Evolutionary conservation across 345 rosid species (phyloP).

Genomic region (Capsella bursapastoris): DNA sequence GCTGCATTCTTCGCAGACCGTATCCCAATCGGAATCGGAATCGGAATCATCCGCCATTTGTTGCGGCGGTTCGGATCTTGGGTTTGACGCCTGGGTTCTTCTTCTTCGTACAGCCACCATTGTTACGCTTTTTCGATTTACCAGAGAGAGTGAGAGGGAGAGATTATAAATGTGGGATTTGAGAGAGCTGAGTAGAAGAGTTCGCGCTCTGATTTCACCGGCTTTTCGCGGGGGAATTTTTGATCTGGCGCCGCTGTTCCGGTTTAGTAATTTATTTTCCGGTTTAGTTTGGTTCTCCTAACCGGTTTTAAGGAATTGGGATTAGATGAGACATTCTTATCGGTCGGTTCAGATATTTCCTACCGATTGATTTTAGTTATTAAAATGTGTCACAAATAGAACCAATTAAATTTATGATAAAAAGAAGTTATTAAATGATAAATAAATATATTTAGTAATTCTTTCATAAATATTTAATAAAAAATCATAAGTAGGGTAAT

Average conservation of each 20-base stretch:
- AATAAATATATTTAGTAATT: too few relatives aligned
- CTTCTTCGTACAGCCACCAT: conserved; percentile 45
- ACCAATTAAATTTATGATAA: too few relatives aligned
- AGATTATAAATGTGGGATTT: conserved; percentile 7
- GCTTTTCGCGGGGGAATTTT: conserved; percentile 36
- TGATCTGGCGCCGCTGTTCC: conserved; percentile 38
- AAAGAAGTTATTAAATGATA: too few relatives aligned
- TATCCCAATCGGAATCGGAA: conserved; percentile 46
- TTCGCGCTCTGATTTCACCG: conserved; percentile 34
- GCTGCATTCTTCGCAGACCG: conserved; percentile 70
- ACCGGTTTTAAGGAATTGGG: not conserved
- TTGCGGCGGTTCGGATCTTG: conserved; percentile 27
- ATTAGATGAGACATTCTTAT: not conserved
- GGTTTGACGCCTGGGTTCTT: conserved; percentile 60
- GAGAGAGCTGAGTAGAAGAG: not conserved
- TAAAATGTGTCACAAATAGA: too few relatives aligned
- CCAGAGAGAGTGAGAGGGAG: not conserved
- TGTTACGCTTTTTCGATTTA: not conserved
- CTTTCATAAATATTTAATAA: too few relatives aligned
- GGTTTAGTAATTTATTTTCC: not conserved
- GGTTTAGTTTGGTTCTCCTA: conserved; percentile 25
- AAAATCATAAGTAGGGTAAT: too few relatives aligned
- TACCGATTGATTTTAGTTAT: too few relatives aligned
- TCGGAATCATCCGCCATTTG: not conserved
- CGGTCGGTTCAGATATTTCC: not conserved